These are phyloP conservation scores for Nicotiana noctiflora DNA, from an alignment of 257 asterid species.

Conservation along the genomic window DNA sequence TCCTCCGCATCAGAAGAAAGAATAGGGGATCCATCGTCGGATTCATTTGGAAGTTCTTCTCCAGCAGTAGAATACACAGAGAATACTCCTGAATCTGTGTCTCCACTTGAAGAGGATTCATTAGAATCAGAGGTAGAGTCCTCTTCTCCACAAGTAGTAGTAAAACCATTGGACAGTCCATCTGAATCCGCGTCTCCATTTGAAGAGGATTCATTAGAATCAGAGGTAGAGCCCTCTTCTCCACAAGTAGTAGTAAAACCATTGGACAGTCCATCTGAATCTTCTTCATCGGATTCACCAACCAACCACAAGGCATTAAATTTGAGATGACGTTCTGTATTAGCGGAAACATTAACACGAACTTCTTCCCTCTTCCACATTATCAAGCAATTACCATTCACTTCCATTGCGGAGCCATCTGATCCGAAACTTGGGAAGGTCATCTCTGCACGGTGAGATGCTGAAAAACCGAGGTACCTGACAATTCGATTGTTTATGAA, in stretches of 20 bases:
- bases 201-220: not conserved
- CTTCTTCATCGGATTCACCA: not conserved
- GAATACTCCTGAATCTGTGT: too few relatives aligned
- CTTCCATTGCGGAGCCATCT: not conserved
- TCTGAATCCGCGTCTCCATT: too few relatives aligned
- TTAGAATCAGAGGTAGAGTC: too few relatives aligned
- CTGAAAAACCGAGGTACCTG: not conserved
- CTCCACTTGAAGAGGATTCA: too few relatives aligned
- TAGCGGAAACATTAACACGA: not conserved
- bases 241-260: too few relatives aligned
- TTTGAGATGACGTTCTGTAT: not conserved
- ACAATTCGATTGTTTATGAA: not conserved
- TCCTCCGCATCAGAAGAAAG: not conserved
- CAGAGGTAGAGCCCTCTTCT: not conserved
- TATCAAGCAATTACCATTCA: not conserved
- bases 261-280: too few relatives aligned
- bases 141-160: too few relatives aligned
- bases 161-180: too few relatives aligned
- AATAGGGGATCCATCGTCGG: too few relatives aligned
- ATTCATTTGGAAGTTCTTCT: too few relatives aligned
- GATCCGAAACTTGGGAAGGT: not conserved
- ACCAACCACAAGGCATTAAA: not conserved
- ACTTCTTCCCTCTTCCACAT: not conserved
- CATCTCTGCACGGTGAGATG: not conserved
- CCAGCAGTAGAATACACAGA: too few relatives aligned